Percentiles rank a stretch among this genome's conserved stretches.
Evolutionary conservation across 2,329 filamentous ascomycete species (phyloP).

Genomic region (Diaporthe helianthi): DNA sequence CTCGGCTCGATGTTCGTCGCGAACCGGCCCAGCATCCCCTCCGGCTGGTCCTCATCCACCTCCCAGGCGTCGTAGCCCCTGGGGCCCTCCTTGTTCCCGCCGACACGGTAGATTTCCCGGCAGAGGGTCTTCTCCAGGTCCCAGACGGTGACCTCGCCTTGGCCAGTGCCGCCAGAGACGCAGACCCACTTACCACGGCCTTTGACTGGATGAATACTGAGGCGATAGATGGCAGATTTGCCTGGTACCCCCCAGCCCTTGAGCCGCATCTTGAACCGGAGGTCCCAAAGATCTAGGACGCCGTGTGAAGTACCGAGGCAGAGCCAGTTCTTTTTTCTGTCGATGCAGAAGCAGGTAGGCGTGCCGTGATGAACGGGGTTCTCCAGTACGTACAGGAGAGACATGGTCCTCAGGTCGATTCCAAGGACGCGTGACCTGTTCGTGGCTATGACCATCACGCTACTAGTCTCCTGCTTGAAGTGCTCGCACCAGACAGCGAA

Average conservation of each 20-base stretch:
- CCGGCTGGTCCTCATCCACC: constrained; percentile 86
- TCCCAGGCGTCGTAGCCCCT: constrained; percentile 84
- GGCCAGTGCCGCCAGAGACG: constrained; percentile 84
- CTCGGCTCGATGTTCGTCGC: constrained; percentile 74
- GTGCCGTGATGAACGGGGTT: constrained; percentile 93
- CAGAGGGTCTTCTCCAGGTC: constrained; percentile 91
- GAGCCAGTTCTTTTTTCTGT: constrained; percentile 87
- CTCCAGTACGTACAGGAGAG: constrained; percentile 76
- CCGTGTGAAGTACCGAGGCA: constrained; percentile 92
- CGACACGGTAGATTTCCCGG: constrained; percentile 83
- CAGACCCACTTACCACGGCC: constrained; percentile 85
- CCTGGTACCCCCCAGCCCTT: constrained; percentile 89
- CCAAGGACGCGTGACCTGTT: constrained; percentile 84
- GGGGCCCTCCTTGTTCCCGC: constrained; percentile 64
- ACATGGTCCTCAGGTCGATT: constrained; percentile 88
- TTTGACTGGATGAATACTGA: constrained; percentile 79
- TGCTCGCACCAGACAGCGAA: constrained; percentile 91
- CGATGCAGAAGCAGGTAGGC: constrained; percentile 89
- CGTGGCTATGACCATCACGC: constrained; percentile 85
- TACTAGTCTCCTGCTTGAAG: constrained; percentile 81
- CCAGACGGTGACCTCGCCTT: constrained; percentile 93
- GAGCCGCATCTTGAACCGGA: constrained; percentile 89
- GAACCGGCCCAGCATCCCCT: constrained; percentile 86
- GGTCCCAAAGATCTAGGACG: constrained; percentile 91
- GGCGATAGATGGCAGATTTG: constrained; percentile 78